Conservation (phyloP, 257 asterid genomes). For the Salvia splendens region DNA sequence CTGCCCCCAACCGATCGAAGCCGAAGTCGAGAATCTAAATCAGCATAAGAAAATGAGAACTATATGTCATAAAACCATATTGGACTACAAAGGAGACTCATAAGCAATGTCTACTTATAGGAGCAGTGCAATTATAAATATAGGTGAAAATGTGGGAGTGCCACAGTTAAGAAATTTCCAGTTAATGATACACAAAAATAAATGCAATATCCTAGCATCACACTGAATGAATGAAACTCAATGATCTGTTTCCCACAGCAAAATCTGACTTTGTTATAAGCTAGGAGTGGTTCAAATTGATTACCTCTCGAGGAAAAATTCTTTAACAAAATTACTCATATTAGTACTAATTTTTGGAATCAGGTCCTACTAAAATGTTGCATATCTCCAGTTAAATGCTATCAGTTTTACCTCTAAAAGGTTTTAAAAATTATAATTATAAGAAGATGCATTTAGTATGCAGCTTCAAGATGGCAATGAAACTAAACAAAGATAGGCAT, state of each 20-base stretch:
- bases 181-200: conserved; percentile 22
- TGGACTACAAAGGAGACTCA: conserved; percentile 24
- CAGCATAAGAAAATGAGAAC: conserved; percentile 30
- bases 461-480: conserved; percentile 20
- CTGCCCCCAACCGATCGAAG: conserved; percentile 96
- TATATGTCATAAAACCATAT: background rate
- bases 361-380: conserved; percentile 19
- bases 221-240: conserved; percentile 13
- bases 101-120: conserved; percentile 19
- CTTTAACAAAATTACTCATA: conserved; percentile 11
- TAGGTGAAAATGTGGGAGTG: background rate
- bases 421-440: too few relatives aligned
- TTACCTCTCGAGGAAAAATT: background rate
- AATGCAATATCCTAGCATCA: conserved; percentile 7
- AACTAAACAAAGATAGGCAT: conserved; percentile 1
- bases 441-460: conserved; percentile 1
- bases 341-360: conserved; percentile 3
- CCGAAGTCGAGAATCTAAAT: conserved; percentile 92
- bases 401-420: background rate
- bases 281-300: background rate
- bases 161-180: conserved; percentile 18
- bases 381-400: background rate
- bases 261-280: conserved; percentile 19
- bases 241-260: conserved; percentile 23
- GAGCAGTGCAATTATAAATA: too few relatives aligned